Conservation (phyloP, 1,284 basidiomycete genomes). For the Ustilago nuda region DNA sequence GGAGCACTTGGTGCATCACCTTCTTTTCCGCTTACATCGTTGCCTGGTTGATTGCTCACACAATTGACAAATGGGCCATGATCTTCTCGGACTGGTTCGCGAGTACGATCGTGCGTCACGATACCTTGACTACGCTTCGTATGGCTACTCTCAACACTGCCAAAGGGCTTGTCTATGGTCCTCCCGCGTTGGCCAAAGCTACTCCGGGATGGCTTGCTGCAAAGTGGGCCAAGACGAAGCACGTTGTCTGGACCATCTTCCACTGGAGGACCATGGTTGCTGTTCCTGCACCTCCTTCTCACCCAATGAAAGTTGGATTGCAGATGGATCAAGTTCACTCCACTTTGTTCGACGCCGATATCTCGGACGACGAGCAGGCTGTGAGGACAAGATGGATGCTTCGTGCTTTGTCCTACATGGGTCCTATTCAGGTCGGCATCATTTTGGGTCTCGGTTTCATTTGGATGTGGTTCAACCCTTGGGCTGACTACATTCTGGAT, state of each 20-base stretch:
- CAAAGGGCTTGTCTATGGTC: constrained; percentile 22
- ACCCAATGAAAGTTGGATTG: constrained; percentile 70
- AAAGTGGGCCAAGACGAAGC: constrained; percentile 41
- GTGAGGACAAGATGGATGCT: constrained; percentile 68
- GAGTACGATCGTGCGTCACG: constrained; percentile 30
- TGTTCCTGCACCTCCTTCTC: constrained; percentile 67
- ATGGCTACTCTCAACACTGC: constrained; percentile 27
- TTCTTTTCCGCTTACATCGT: constrained; percentile 69
- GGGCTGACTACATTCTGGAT: constrained; percentile 67
- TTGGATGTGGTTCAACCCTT: constrained; percentile 70
- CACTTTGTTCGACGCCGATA: constrained; percentile 69
- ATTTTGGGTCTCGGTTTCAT: constrained; percentile 69
- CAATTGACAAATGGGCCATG: constrained; percentile 44
- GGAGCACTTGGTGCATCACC: constrained; percentile 69
- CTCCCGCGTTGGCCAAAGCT: constrained; percentile 34
- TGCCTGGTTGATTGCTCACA: constrained; percentile 61
- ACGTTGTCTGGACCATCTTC: constrained; percentile 62
- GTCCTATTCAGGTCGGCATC: constrained; percentile 67
- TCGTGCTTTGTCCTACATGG: constrained; percentile 66
- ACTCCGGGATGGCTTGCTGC: constrained; percentile 29
- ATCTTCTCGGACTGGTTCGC: constrained; percentile 35
- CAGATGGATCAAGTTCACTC: constrained; percentile 70
- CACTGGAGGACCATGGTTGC: constrained; percentile 66
- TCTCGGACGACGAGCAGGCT: constrained; percentile 69
- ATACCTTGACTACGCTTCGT: constrained; percentile 22